A percentile compares a stretch with the other conserved stretches of the same genome.
Conservation (phyloP, 2,329 filamentous ascomycete genomes). For the Gliomastix tumulicola region DNA sequence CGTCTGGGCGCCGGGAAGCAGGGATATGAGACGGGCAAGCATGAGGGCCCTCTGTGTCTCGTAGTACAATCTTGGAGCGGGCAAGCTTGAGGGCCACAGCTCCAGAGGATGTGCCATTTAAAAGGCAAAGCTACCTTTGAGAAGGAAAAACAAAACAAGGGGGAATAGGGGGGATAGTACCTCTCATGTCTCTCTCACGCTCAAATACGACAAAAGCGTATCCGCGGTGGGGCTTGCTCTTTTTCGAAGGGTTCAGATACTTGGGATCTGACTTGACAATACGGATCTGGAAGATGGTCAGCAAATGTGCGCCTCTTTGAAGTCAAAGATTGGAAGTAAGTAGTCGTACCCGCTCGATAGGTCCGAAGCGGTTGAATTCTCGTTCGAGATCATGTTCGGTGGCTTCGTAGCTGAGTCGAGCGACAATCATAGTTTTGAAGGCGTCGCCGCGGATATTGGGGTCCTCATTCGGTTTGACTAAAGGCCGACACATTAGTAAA, state of each 20-base stretch:
- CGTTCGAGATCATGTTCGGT: conserved; percentile 86
- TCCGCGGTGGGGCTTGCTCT: conserved; percentile 75
- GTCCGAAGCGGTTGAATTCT: conserved; percentile 89
- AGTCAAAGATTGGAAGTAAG: conserved; percentile 1
- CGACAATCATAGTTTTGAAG: conserved; percentile 91
- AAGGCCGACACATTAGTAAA: no score
- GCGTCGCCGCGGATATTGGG: conserved; percentile 86
- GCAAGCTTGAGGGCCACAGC: conserved; percentile 34
- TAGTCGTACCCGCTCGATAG: conserved; percentile 80
- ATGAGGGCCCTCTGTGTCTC: conserved; percentile 48
- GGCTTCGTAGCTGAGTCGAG: conserved; percentile 81
- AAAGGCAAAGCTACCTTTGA: no score
- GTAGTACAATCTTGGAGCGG: conserved; percentile 29
- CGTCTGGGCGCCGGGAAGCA: no score
- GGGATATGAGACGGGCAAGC: conserved; percentile 52
- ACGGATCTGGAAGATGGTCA: conserved; percentile 60
- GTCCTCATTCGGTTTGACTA: conserved; percentile 79
- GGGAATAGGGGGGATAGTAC: conserved; percentile 48
- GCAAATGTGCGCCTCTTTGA: not conserved
- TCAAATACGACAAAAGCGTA: conserved; percentile 98
- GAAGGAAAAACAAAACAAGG: conserved; percentile 13
- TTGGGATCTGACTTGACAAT: conserved; percentile 74
- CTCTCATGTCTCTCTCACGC: conserved; percentile 98
- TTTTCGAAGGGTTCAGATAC: conserved; percentile 63
- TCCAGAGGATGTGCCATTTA: conserved; percentile 16